Base-by-base conservation (phyloP, 2,329 filamentous ascomycete genomes). In the Aspergillus fijiensis region DNA sequence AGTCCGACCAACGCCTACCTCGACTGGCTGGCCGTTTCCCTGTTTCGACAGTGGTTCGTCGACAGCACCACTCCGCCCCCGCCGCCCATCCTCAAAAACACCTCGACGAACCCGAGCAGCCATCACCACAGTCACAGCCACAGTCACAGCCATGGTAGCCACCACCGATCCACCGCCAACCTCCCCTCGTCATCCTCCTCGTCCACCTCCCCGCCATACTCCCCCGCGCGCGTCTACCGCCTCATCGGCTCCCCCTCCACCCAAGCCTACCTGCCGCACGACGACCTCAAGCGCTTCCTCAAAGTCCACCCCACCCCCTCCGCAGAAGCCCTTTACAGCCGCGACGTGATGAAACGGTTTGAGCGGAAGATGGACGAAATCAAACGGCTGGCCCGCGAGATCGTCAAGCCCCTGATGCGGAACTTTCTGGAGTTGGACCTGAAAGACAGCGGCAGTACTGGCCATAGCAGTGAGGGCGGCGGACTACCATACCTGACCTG, bases 21-120 rank as follows among this genome's bases (percentile, higher is more conserved):
- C 23, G 92, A 96, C 76, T 97, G 93, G 93, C 85, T 96, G 6
- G 92, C 87, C 19, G 86, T 96, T 52, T 91, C 87, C 48, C 81
- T 96, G 12, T 98, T 97, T 77, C 85, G 94, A 3, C 92, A 96
- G 75, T 97, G 93, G 92, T 82, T 97, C 6, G 91, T 92, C 4
- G 93, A 97, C 69, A 94, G 92, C 74, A 96, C 91, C 4, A 89
- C 90, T 2, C 89, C 91, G 0, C 84, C 88, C 3, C 86, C 86
- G 0, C 76, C 82, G 0, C 80, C 84, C 2, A 76, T 81, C 62
- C 64, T 79, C 66, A 76, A 79, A 63, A 76, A 73, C 39, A 58
- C 71, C 0, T 57, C 68, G 9, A 52, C 60, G 4, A 66, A 60
- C 35, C 42, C 60, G 19, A 19, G 50, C 14, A 50, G n/a, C 61